Evolutionary conservation across 108 stramenopile species (phyloP).

Genomic region (Nannochloropsis salina): DNA sequence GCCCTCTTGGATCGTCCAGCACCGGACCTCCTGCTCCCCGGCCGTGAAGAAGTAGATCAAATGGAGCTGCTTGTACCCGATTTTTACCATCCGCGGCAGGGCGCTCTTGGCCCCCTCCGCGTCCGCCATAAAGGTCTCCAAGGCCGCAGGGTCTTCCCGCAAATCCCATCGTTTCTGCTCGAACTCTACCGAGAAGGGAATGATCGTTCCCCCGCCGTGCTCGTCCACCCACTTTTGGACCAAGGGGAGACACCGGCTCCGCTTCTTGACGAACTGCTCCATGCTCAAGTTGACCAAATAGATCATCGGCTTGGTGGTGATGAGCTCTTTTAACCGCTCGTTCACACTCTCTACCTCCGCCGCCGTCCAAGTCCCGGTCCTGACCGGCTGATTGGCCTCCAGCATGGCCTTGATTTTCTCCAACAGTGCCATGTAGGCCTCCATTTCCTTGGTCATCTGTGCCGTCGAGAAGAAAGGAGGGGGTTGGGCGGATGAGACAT

Average conservation of each 20-base stretch:
- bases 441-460: constrained; percentile 5
- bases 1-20: constrained; percentile 96
- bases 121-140: constrained; percentile 39
- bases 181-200: constrained; percentile 96
- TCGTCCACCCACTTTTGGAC: constrained; percentile 86
- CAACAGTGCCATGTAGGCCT: not conserved
- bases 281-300: constrained; percentile 92
- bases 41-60: constrained; percentile 98
- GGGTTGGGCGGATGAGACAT: no score
- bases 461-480: not conserved
- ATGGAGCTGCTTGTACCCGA: constrained; percentile 86
- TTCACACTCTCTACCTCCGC: constrained; percentile 53
- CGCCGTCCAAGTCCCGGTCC: constrained; percentile 53
- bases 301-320: constrained; percentile 92
- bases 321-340: constrained; percentile 55
- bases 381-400: constrained; percentile 32
- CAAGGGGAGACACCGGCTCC: constrained; percentile 66
- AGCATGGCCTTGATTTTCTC: constrained; percentile 16
- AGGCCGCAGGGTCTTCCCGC: constrained; percentile 57
- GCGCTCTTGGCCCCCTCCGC: constrained; percentile 58
- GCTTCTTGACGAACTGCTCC: constrained; percentile 89
- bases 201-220: constrained; percentile 92
- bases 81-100: constrained; percentile 89
- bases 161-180: constrained; percentile 76
- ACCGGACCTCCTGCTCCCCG: constrained; percentile 94